These are phyloP conservation scores for Hypsizygus marmoreus DNA, from an alignment of 768 basidiomycete species.

Conservation along the genomic window DNA sequence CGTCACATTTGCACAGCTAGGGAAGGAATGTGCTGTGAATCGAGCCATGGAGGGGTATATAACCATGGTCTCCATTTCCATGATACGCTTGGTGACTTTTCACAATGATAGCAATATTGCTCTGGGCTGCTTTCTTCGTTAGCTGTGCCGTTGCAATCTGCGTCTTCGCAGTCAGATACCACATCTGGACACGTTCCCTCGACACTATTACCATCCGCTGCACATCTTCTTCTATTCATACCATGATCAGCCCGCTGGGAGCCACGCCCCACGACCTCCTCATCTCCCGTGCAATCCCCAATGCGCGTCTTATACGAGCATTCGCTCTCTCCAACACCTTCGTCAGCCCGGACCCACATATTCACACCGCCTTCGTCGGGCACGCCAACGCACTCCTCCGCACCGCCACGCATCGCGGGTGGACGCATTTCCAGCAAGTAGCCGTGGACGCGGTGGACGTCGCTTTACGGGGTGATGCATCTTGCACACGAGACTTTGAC, in stretches of 20 bases:
- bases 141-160: neutral
- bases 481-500: slow-evolving; percentile 29
- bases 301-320: slow-evolving; percentile 33
- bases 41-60: no score
- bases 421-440: slow-evolving; percentile 33
- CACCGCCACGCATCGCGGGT: slow-evolving; percentile 26
- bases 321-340: slow-evolving; percentile 52
- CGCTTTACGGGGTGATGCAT: slow-evolving; percentile 14
- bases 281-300: slow-evolving; percentile 34
- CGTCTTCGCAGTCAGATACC: neutral
- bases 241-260: slow-evolving; percentile 15
- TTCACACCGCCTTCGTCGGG: slow-evolving; percentile 38
- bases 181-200: neutral
- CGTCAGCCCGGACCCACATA: slow-evolving; percentile 36
- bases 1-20: no score
- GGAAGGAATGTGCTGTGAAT: no score
- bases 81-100: slow-evolving; percentile 3
- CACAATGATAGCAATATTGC: slow-evolving; percentile 9
- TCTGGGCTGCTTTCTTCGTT: slow-evolving; percentile 2
- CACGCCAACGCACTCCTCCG: slow-evolving; percentile 31
- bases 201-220: neutral
- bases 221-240: neutral
- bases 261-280: slow-evolving; percentile 20
- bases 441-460: slow-evolving; percentile 31
- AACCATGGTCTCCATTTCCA: slow-evolving; percentile 1